Conservation (phyloP, 495 filamentous ascomycete species). For the Lindgomyces ingoldianus region DNA sequence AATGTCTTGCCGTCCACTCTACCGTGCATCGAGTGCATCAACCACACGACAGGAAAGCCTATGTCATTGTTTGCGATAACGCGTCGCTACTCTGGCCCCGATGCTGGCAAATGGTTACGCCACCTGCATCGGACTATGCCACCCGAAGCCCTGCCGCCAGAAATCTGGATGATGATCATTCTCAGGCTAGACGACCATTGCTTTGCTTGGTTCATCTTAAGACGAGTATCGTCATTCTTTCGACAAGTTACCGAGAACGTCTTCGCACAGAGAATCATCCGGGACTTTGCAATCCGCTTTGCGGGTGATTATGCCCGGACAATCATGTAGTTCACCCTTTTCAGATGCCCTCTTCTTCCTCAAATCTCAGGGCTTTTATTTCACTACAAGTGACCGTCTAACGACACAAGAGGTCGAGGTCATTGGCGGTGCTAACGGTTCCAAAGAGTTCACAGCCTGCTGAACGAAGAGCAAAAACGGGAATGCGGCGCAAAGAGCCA, state of each 20-base stretch:
- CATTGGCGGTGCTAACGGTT: neutral
- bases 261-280: slow-evolving; percentile 3
- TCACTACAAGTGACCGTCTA: too few species aligned
- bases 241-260: slow-evolving; percentile 9
- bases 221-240: slow-evolving; percentile 6
- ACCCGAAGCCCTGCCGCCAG: slow-evolving; percentile 10
- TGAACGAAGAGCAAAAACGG: neutral
- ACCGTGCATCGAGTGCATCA: too few species aligned
- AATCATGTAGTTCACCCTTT: neutral
- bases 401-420: neutral
- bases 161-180: slow-evolving; percentile 1
- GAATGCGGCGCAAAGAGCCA: neutral
- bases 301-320: neutral
- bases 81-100: too few species aligned
- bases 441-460: neutral
- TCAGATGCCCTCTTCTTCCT: neutral
- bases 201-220: slow-evolving; percentile 13
- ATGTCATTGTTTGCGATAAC: too few species aligned
- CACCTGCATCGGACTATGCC: too few species aligned
- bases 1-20: too few species aligned
- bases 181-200: slow-evolving; percentile 5
- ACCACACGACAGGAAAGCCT: too few species aligned
- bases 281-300: slow-evolving; percentile 9
- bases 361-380: neutral
- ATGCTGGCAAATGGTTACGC: too few species aligned